Base-by-base conservation (phyloP, 371 early-diverging fungal species). In the Mucor circinelloides region DNA sequence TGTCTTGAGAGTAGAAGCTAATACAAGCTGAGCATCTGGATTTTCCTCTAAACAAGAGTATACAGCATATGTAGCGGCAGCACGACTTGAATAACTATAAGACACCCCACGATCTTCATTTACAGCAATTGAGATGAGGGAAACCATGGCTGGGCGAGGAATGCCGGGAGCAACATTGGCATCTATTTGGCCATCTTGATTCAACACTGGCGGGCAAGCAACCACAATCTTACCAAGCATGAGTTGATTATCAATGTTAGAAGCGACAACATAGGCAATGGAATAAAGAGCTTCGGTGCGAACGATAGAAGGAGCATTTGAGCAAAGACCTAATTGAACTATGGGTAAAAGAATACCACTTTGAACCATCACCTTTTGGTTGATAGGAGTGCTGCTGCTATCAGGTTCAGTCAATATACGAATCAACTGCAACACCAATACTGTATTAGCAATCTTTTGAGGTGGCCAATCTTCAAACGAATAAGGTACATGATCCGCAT, bases 341-440 rank as follows among this genome's bases (percentile, higher is more conserved):
- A 91, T 77, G 8, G 91, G 89, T n/a, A 88, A 74, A 17, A 90
- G 67, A 15, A 88, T 82, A 27, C 94, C 90, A 63, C 93, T 88
- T 71, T 92, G 91, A 50, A 83, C 80, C 89, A 97, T 95, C 0
- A 92, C 88, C 54, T 88, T 89, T 86, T 98, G 99, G 74, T 97
- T 97, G 3, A 87, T 82, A 3, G 81, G 72, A 0, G 97, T 94
- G 69, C 94, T 95, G 13, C 91, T 90, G 63, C 91, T 94, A 59
- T 92, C 94, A 3, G 94, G 95, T 38, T 87, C 93, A 0, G 95
- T 92, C 13, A 98, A 84, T 58, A 95, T 93, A n/a, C 95, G 87
- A 44, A 96, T 85, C 48, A 97, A 74, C 63, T 93, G 93, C 55
- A 97, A 78, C 0, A 96, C 90, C 27, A 91, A 80, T 15, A 90